phyloP scores from a whole-genome alignment of 768 basidiomycete genomes.

The Psilocybe azurescens region DNA sequence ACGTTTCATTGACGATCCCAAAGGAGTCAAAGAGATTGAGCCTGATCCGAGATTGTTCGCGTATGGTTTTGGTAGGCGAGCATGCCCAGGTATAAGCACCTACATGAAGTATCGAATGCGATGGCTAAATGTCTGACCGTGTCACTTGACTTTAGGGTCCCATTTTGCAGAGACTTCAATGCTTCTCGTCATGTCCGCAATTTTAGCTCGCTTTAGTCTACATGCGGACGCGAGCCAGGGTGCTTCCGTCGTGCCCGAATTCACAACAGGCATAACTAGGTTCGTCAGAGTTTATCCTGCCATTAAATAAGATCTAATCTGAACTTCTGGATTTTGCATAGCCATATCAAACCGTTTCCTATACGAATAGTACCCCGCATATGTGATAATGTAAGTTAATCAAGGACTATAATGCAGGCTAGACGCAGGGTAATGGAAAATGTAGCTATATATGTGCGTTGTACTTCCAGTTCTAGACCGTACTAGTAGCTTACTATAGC shows the following conservation, averaged over 20 bases:
- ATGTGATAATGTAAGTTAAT: too few species aligned
- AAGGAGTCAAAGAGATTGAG: background rate
- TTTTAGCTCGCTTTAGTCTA: conserved; percentile 16
- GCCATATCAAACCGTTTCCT: conserved; percentile 23
- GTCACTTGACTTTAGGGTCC: conserved; percentile 8
- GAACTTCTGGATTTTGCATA: background rate
- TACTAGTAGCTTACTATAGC: too few species aligned
- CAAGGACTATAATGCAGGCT: too few species aligned
- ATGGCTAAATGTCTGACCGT: background rate
- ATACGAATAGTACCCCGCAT: conserved; percentile 13
- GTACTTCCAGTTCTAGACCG: too few species aligned
- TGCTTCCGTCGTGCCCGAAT: background rate
- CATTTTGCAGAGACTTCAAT: conserved; percentile 26
- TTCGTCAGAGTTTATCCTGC: background rate
- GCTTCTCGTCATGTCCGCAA: conserved; percentile 22
- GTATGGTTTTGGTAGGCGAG: conserved; percentile 27
- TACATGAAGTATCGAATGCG: background rate
- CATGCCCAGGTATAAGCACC: conserved; percentile 23
- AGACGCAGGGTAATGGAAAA: too few species aligned
- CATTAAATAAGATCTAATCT: background rate
- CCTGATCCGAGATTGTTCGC: conserved; percentile 27
- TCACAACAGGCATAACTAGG: conserved; percentile 8
- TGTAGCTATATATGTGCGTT: too few species aligned
- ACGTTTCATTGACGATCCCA: conserved; percentile 32
- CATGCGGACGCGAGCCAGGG: conserved; percentile 9